These are phyloP conservation scores for Plectosphaerella sp. DNA, from an alignment of 2,329 filamentous ascomycete genomes.

Conservation along the genomic window DNA sequence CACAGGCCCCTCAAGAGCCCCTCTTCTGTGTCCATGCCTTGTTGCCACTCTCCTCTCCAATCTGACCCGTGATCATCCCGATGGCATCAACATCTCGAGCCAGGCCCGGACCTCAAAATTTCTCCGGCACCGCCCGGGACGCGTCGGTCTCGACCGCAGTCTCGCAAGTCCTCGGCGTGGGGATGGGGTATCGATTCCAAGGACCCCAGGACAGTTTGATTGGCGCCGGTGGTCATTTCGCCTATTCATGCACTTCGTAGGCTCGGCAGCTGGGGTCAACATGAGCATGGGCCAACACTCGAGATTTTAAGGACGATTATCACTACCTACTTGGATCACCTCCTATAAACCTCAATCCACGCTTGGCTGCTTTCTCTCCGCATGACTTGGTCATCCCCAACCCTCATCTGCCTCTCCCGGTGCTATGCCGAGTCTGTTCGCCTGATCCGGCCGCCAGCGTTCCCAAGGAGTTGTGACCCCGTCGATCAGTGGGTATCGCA, in stretches of 20 bases:
- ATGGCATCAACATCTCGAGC: too few species aligned
- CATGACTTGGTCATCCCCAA: too few species aligned
- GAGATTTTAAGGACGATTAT: too few species aligned
- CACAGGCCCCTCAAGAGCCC: neutral
- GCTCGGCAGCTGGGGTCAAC: neutral
- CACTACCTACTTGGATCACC: too few species aligned
- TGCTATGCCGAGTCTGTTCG: neutral
- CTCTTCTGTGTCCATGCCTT: neutral
- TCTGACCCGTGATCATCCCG: neutral
- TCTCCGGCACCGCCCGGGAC: neutral
- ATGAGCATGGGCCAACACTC: too few species aligned
- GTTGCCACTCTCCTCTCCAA: neutral
- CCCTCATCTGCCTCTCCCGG: too few species aligned
- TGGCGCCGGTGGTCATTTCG: conserved; percentile 1
- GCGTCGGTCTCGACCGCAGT: neutral
- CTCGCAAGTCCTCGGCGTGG: neutral
- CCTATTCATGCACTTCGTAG: neutral
- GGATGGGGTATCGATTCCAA: too few species aligned
- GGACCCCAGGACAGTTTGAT: neutral
- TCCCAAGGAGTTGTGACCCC: neutral
- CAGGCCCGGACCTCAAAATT: neutral
- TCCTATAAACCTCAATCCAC: too few species aligned
- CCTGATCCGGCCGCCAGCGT: too few species aligned
- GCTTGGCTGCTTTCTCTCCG: too few species aligned
- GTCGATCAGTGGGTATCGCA: neutral